Percentiles rank a stretch among this genome's conserved stretches.
Evolutionary conservation across 805 yeast genomes (phyloP).

Genomic region (Diddensiella transvaalensis): DNA sequence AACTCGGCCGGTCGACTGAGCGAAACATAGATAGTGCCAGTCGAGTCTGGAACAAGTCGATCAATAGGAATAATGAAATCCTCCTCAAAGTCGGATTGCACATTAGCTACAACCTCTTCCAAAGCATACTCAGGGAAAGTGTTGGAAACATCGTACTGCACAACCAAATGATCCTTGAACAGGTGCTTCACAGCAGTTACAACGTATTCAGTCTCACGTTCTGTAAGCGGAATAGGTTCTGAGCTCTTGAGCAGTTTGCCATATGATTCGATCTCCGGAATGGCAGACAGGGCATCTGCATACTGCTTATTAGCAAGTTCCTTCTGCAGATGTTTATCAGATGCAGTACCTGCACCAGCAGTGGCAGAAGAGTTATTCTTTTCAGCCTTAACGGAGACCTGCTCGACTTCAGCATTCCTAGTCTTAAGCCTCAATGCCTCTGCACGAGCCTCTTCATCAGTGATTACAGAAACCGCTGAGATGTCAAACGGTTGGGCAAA

Average conservation of each 20-base stretch:
- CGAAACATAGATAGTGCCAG: conserved; percentile 68
- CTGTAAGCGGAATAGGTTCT: conserved; percentile 65
- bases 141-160: conserved; percentile 80
- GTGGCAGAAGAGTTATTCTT: conserved; percentile 30
- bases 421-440: conserved; percentile 41
- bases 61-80: conserved; percentile 74
- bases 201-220: conserved; percentile 88
- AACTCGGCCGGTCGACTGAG: conserved; percentile 43
- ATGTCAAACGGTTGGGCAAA: conserved; percentile 66
- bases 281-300: conserved; percentile 61
- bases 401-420: conserved; percentile 60
- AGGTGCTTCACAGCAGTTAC: conserved; percentile 81
- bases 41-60: conserved; percentile 63
- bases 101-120: conserved; percentile 64
- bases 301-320: conserved; percentile 38
- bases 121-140: conserved; percentile 76
- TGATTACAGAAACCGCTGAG: conserved; percentile 52
- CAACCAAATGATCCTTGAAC: conserved; percentile 66
- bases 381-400: conserved; percentile 32
- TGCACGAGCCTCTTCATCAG: conserved; percentile 37
- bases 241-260: conserved; percentile 78
- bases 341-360: conserved; percentile 10
- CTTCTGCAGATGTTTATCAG: conserved; percentile 17
- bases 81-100: conserved; percentile 41
- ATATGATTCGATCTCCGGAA: conserved; percentile 69